phyloP scores from a whole-genome alignment of 192 early-diverging fungal species.

The Backusella mclennaniae region DNA sequence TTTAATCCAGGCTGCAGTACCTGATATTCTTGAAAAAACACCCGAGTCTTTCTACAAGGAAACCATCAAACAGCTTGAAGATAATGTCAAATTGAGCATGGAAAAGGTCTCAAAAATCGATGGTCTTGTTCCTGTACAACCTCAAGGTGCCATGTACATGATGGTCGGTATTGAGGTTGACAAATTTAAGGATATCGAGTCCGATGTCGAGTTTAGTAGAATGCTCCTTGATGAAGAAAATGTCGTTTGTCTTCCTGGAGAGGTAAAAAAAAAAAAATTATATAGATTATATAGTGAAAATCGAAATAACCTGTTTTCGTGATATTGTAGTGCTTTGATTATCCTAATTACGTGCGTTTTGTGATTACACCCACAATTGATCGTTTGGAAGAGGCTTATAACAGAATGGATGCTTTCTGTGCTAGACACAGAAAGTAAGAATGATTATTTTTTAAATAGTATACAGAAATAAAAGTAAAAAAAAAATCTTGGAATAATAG shows the following conservation, averaged over 20 bases:
- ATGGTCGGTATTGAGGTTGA: slow-evolving; percentile 76
- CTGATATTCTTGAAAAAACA: slow-evolving; percentile 73
- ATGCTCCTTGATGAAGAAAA: slow-evolving; percentile 81
- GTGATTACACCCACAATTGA: slow-evolving; percentile 80
- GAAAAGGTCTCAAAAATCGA: slow-evolving; percentile 61
- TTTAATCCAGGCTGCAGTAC: slow-evolving; percentile 73
- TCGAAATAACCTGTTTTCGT: neutral
- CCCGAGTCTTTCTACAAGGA: slow-evolving; percentile 65
- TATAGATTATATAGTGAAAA: neutral
- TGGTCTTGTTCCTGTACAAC: slow-evolving; percentile 73
- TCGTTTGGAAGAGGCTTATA: slow-evolving; percentile 67
- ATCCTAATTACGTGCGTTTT: slow-evolving; percentile 76
- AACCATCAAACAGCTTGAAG: slow-evolving; percentile 67
- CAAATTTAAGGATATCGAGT: slow-evolving; percentile 67
- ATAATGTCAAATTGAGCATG: slow-evolving; percentile 65
- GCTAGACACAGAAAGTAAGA: slow-evolving; percentile 49
- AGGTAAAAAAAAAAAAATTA: slow-evolving; percentile 34
- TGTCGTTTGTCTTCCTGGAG: slow-evolving; percentile 82
- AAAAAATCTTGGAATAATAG: neutral
- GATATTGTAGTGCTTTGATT: slow-evolving; percentile 68
- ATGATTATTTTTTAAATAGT: neutral
- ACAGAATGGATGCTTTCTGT: slow-evolving; percentile 80
- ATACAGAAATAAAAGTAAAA: neutral
- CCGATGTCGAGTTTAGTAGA: slow-evolving; percentile 81
- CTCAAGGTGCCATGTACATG: slow-evolving; percentile 93